Evolutionary conservation across 2,329 filamentous ascomycete genomes (phyloP).

Genomic region (Penicillium sp.): DNA sequence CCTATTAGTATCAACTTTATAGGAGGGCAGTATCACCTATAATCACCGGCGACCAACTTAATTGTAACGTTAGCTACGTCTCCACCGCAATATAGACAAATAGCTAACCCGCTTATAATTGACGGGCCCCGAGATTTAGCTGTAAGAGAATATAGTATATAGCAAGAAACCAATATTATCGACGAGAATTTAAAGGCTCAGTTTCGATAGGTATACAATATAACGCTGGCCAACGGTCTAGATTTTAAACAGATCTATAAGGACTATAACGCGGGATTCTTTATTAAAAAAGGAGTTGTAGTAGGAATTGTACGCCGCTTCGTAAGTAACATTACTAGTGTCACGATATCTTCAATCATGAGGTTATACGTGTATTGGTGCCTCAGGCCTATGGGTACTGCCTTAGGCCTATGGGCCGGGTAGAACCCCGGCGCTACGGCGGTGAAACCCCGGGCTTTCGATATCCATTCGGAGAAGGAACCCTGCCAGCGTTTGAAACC

Average conservation of each 20-base stretch:
- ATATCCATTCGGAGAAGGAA: no score
- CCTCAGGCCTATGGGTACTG: no score
- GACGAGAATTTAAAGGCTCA: constrained; percentile 10
- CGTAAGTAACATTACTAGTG: no score
- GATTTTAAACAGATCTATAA: constrained; percentile 13
- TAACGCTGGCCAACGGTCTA: constrained; percentile 11
- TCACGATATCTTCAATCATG: no score
- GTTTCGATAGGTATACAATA: constrained; percentile 11
- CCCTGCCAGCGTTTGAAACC: no score
- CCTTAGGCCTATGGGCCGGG: no score
- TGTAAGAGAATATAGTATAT: constrained; percentile 5
- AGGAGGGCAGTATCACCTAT: not conserved
- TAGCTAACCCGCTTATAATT: constrained; percentile 2
- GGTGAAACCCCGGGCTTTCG: no score
- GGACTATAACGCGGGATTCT: constrained; percentile 8
- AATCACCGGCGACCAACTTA: not conserved
- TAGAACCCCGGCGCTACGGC: no score
- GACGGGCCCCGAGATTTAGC: constrained; percentile 6
- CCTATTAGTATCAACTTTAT: constrained; percentile 14
- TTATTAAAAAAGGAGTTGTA: constrained; percentile 7
- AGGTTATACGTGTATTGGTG: no score
- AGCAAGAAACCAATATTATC: constrained; percentile 8
- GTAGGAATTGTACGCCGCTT: constrained; percentile 10
- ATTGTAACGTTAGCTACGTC: not conserved
- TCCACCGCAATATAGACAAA: not conserved